Percentiles rank a stretch among this genome's conserved stretches.
Evolutionary conservation across 2,329 filamentous ascomycete species (phyloP).

Genomic region (Hypomyces rosellus): DNA sequence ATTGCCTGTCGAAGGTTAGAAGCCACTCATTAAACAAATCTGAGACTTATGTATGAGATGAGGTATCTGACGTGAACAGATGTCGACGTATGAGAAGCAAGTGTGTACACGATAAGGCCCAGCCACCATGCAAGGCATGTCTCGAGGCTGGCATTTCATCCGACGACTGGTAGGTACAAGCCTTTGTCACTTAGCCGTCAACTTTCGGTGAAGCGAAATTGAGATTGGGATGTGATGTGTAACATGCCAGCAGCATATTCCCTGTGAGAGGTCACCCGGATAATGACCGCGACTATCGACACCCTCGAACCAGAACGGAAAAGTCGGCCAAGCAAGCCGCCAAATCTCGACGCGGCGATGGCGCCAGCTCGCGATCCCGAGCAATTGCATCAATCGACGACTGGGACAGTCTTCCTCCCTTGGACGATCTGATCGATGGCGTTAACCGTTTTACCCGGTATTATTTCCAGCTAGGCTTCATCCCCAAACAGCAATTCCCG

Average conservation of each 20-base stretch:
- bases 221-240: constrained; percentile 16
- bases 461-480: no score
- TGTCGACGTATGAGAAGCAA: constrained; percentile 53
- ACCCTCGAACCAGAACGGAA: constrained; percentile 45
- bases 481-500: no score
- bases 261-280: constrained; percentile 48
- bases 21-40: no score
- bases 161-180: constrained; percentile 30
- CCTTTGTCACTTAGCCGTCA: no score
- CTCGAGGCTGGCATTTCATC: constrained; percentile 41
- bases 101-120: constrained; percentile 44
- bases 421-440: no score
- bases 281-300: constrained; percentile 49
- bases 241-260: constrained; percentile 37
- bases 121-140: constrained; percentile 47
- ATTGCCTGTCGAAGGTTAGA: constrained; percentile 48
- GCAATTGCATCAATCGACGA: no score
- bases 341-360: constrained; percentile 42
- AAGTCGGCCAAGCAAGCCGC: constrained; percentile 38
- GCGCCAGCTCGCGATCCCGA: constrained; percentile 12
- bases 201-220: constrained; percentile 22
- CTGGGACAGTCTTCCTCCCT: no score
- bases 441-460: no score
- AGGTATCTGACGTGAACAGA: constrained; percentile 22
- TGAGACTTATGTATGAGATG: no score